phyloP scores from a whole-genome alignment of 768 basidiomycete species.

The Psilocybe sp. region DNA sequence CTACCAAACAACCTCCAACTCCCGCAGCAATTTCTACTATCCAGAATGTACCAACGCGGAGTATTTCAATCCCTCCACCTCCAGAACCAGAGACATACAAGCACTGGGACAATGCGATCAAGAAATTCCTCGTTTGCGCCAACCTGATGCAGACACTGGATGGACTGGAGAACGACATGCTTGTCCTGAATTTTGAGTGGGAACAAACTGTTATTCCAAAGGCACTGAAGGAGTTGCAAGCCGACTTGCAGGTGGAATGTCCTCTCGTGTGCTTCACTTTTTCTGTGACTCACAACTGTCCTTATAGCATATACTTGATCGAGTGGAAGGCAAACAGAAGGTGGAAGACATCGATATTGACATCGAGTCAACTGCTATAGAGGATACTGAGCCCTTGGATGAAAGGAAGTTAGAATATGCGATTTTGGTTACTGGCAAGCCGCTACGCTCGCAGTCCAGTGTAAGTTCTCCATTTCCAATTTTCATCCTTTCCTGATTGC shows the following conservation, averaged over 20 bases:
- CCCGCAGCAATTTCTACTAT: background rate
- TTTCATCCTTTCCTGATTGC: background rate
- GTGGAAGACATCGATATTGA: conserved; percentile 7
- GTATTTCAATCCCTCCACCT: conserved; percentile 2
- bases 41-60: conserved; percentile 1
- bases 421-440: conserved; percentile 40
- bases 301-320: conserved; percentile 13
- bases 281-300: conserved; percentile 6
- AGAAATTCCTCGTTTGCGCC: conserved; percentile 49
- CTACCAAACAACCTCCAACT: background rate
- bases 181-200: conserved; percentile 67
- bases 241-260: conserved; percentile 47
- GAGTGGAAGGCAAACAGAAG: conserved; percentile 16
- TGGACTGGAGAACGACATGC: conserved; percentile 69
- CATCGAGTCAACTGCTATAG: background rate
- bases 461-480: conserved; percentile 37
- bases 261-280: background rate
- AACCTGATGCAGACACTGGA: conserved; percentile 56
- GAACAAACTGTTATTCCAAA: conserved; percentile 55
- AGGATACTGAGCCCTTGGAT: conserved; percentile 39
- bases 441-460: conserved; percentile 53
- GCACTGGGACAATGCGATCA: conserved; percentile 62
- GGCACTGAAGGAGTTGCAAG: conserved; percentile 51
- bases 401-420: conserved; percentile 68
- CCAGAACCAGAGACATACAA: conserved; percentile 35